A percentile compares a stretch with the other conserved stretches of the same genome.
Evolutionary conservation across 768 basidiomycete species (phyloP).

Genomic region (Suillus paluster): DNA sequence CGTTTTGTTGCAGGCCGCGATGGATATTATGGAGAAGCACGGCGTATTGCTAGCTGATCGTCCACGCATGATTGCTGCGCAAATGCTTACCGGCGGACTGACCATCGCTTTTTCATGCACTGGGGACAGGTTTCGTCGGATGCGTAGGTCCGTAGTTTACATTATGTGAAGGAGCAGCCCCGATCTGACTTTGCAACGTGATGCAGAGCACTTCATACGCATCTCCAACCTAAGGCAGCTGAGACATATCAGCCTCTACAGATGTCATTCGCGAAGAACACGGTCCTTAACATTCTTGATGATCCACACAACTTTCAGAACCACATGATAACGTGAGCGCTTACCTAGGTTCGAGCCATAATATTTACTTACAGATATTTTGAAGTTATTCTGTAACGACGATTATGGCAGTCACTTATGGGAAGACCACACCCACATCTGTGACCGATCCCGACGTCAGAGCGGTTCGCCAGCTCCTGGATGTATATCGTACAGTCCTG

Average conservation of each 20-base stretch:
- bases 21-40: background rate
- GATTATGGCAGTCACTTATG: background rate
- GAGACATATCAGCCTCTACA: background rate
- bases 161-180: background rate
- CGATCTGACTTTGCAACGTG: background rate
- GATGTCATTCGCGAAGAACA: background rate
- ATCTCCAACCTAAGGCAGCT: background rate
- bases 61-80: background rate
- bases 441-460: background rate
- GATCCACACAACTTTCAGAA: background rate
- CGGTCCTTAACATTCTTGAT: background rate
- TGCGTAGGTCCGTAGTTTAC: background rate
- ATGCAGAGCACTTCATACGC: background rate
- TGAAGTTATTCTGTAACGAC: slow-evolving; percentile 4
- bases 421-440: background rate
- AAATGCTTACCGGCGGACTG: background rate
- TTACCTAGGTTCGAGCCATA: background rate
- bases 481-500: background rate
- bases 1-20: background rate
- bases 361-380: background rate
- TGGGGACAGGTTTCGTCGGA: background rate
- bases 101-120: background rate
- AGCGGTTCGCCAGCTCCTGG: background rate
- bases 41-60: background rate
- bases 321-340: background rate